Conservation (phyloP, 257 asterid species). For the Orobanche coerulescens region DNA sequence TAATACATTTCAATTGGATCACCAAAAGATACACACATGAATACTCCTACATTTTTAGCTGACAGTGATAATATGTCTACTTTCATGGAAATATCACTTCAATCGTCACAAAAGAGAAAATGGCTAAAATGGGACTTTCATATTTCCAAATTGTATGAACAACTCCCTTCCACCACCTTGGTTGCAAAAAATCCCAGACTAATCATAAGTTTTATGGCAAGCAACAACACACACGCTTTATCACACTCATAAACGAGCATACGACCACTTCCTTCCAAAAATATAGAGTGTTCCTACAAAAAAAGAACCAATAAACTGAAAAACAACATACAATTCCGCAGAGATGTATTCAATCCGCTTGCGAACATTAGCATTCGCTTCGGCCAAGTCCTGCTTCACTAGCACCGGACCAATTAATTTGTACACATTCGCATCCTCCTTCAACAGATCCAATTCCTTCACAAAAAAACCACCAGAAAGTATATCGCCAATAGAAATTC, state of each 20-base stretch:
- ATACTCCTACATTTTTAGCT: not conserved
- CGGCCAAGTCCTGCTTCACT: slow-evolving; percentile 96
- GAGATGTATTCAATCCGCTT: slow-evolving; percentile 92
- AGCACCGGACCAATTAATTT: slow-evolving; percentile 91
- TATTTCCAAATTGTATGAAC: not conserved
- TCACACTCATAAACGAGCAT: not conserved
- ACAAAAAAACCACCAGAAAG: slow-evolving; percentile 5
- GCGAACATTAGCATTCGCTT: slow-evolving; percentile 92
- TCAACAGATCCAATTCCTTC: slow-evolving; percentile 87
- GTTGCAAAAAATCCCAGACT: not conserved
- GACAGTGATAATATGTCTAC: not conserved
- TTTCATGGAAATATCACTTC: not conserved
- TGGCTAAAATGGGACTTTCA: not conserved
- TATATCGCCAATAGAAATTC: not conserved
- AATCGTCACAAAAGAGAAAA: not conserved
- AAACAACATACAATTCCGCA: slow-evolving; percentile 64
- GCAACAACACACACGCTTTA: not conserved
- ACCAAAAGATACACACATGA: not conserved
- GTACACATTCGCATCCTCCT: slow-evolving; percentile 85
- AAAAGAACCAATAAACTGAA: slow-evolving; percentile 3
- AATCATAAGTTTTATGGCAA: not conserved
- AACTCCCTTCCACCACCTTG: slow-evolving; percentile 2
- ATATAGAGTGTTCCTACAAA: not conserved
- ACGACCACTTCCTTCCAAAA: not conserved
- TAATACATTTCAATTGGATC: not conserved